These are phyloP conservation scores for Colletotrichum tofieldiae DNA, from an alignment of 2,329 filamentous ascomycete species.

Conservation along the genomic window DNA sequence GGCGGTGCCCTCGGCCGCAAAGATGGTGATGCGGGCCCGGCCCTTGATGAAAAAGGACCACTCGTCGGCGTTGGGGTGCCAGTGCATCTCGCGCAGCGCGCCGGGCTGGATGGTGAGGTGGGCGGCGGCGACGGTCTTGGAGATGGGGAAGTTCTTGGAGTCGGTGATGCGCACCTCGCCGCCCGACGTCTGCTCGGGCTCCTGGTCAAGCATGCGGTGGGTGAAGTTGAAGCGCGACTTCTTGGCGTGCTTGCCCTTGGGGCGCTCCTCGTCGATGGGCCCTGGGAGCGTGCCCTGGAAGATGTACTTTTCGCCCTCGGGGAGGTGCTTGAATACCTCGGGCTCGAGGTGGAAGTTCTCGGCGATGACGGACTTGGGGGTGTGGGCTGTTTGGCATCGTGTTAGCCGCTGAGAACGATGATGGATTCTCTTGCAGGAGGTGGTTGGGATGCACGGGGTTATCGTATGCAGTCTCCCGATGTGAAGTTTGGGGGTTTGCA, in stretches of 20 bases:
- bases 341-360: conserved; percentile 84
- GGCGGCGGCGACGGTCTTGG: conserved; percentile 80
- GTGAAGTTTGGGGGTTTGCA: not conserved
- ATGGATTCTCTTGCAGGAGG: not conserved
- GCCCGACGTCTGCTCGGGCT: conserved; percentile 76
- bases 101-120: conserved; percentile 80
- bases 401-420: conserved; percentile 39
- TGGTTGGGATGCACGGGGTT: not conserved
- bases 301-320: conserved; percentile 81
- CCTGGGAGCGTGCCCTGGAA: conserved; percentile 79
- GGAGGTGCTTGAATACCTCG: conserved; percentile 79
- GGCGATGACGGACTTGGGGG: conserved; percentile 78
- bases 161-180: conserved; percentile 83
- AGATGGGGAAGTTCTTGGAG: conserved; percentile 82
- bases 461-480: not conserved
- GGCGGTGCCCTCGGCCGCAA: conserved; percentile 77
- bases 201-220: conserved; percentile 80
- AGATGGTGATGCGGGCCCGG: conserved; percentile 81
- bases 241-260: conserved; percentile 73
- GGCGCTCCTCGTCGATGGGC: conserved; percentile 76
- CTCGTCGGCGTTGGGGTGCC: conserved; percentile 85
- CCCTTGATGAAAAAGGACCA: conserved; percentile 86
- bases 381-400: conserved; percentile 68
- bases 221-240: conserved; percentile 79
- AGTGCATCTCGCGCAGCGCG: conserved; percentile 85